Percentiles rank a stretch among this genome's conserved stretches.
Evolutionary conservation across 2,329 filamentous ascomycete genomes (phyloP).

Genomic region (Piedraia hortae): DNA sequence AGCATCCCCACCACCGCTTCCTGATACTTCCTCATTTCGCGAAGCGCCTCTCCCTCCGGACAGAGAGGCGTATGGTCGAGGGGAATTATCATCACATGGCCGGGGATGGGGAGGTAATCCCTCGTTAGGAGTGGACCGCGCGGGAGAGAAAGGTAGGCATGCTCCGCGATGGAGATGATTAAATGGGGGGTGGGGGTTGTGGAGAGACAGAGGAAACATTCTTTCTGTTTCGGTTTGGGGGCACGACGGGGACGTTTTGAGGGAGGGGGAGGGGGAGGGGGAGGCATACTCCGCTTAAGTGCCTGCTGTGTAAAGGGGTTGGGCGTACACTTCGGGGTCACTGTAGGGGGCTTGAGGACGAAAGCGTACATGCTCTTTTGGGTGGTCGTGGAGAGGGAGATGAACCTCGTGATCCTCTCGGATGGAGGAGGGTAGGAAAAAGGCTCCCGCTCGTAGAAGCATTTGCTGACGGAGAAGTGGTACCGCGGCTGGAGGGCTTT

Average conservation of each 20-base stretch:
- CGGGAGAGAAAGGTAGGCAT: slow-evolving; percentile 69
- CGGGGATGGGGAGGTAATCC: slow-evolving; percentile 49
- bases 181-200: slow-evolving; percentile 62
- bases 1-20: slow-evolving; percentile 57
- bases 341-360: slow-evolving; percentile 30
- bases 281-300: too few species aligned
- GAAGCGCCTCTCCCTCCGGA: slow-evolving; percentile 32
- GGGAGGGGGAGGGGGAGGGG: too few species aligned
- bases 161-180: slow-evolving; percentile 65
- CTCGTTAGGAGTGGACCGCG: slow-evolving; percentile 67
- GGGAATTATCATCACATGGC: slow-evolving; percentile 77
- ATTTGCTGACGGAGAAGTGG: slow-evolving; percentile 47
- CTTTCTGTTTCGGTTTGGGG: slow-evolving; percentile 27
- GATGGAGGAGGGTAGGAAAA: slow-evolving; percentile 28
- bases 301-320: slow-evolving; percentile 51
- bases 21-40: slow-evolving; percentile 65
- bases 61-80: slow-evolving; percentile 61
- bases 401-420: slow-evolving; percentile 51
- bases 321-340: slow-evolving; percentile 39
- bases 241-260: too few species aligned
- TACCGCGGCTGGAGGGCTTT: slow-evolving; percentile 66
- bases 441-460: slow-evolving; percentile 75
- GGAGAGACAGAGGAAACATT: slow-evolving; percentile 88
- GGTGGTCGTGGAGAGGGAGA: slow-evolving; percentile 58
- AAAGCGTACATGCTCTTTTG: slow-evolving; percentile 55